These are phyloP conservation scores for Hyphochytrium catenoides DNA, from an alignment of 352 stramenopile genomes.

Conservation along the genomic window DNA sequence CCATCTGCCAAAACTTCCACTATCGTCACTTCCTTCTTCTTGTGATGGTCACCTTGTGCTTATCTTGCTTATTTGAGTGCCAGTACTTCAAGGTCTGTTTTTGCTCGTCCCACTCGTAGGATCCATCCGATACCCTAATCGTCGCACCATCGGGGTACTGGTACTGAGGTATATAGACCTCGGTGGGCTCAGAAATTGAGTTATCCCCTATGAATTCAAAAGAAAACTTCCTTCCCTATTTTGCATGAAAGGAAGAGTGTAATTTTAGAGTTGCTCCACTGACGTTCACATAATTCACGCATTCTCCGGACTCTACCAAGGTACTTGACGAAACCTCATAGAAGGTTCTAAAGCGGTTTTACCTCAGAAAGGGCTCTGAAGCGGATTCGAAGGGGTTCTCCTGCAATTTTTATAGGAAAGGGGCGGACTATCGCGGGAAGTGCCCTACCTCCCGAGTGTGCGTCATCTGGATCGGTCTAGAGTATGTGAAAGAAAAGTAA, in stretches of 20 bases:
- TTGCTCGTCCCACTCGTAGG: slow-evolving; percentile 18
- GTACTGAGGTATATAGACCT: slow-evolving; percentile 42
- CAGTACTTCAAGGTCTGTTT: too few relatives aligned
- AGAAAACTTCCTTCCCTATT: slow-evolving; percentile 15
- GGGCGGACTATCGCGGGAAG: slow-evolving; percentile 2
- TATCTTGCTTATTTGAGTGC: too few relatives aligned
- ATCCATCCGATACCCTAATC: slow-evolving; percentile 26
- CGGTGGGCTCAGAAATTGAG: slow-evolving; percentile 10
- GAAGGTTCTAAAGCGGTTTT: neutral
- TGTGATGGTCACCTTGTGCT: too few relatives aligned
- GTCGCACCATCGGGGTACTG: slow-evolving; percentile 38
- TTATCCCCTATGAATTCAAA: slow-evolving; percentile 10
- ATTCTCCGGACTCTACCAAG: too few relatives aligned
- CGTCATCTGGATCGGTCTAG: too few relatives aligned
- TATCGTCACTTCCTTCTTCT: too few relatives aligned
- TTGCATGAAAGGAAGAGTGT: slow-evolving; percentile 2
- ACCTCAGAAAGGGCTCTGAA: slow-evolving; percentile 10
- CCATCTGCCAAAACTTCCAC: too few relatives aligned
- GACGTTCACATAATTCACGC: too few relatives aligned
- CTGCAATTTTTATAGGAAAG: too few relatives aligned
- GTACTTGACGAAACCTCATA: slow-evolving; percentile 19
- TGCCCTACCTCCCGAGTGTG: slow-evolving; percentile 5
- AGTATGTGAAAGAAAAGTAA: neutral
- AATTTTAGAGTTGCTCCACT: too few relatives aligned
- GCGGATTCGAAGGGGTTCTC: too few relatives aligned